Evolutionary conservation across 169 alveolate species (phyloP).

Genomic region (Perkinsus chesapeaki): DNA sequence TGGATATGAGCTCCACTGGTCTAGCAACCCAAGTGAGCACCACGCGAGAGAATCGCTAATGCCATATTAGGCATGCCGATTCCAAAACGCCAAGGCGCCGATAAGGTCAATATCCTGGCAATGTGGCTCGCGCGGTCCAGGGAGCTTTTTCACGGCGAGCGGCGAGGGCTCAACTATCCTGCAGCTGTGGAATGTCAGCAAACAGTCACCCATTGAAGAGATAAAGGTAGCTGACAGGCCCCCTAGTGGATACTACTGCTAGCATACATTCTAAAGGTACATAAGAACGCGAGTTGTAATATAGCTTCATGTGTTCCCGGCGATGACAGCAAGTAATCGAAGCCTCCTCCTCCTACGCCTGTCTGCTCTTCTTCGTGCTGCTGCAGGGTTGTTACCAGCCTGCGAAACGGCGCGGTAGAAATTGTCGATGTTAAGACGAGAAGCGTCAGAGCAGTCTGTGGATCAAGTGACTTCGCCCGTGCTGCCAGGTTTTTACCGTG

Average conservation of each 20-base stretch:
- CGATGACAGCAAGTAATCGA: neutral
- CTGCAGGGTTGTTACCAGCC: slow-evolving; percentile 6
- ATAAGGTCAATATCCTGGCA: slow-evolving; percentile 31
- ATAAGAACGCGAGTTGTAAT: slow-evolving; percentile 17
- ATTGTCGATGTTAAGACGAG: slow-evolving; percentile 11
- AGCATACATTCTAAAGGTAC: no score
- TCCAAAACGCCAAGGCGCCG: slow-evolving; percentile 42
- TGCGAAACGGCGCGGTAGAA: slow-evolving; percentile 35
- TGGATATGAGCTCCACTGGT: slow-evolving; percentile 8
- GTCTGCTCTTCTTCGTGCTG: neutral
- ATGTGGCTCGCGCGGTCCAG: slow-evolving; percentile 12
- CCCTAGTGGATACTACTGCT: no score
- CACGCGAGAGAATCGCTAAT: slow-evolving; percentile 22
- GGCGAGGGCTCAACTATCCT: neutral
- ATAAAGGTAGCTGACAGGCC: no score
- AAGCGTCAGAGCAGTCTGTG: slow-evolving; percentile 8
- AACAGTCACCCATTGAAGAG: slow-evolving; percentile 22
- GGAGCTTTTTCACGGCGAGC: neutral
- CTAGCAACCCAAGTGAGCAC: slow-evolving; percentile 22
- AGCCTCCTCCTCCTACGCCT: no score
- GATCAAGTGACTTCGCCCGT: slow-evolving; percentile 33
- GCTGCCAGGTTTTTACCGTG: no score
- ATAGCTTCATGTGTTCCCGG: neutral
- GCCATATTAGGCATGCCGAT: slow-evolving; percentile 31
- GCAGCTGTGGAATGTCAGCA: slow-evolving; percentile 37